Percentiles rank a stretch among this genome's conserved stretches.
Conservation (phyloP, 1,139 yeast species). For the Martiniozyma asiatica region DNA sequence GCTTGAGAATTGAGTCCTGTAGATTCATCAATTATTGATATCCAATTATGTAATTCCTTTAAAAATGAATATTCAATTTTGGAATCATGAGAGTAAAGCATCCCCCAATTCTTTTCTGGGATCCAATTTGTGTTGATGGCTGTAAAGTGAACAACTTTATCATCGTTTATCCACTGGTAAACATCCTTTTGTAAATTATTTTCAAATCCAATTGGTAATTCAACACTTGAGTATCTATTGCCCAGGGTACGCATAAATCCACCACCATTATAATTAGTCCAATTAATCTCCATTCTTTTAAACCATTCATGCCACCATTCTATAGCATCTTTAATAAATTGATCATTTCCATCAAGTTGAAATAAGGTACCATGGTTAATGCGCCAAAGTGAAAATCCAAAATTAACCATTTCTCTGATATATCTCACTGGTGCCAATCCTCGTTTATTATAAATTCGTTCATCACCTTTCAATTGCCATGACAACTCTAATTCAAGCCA, state of each 20-base stretch:
- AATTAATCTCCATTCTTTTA: slow-evolving; percentile 14
- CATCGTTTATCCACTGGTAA: slow-evolving; percentile 7
- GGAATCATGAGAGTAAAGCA: slow-evolving; percentile 14
- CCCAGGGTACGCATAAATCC: slow-evolving; percentile 16
- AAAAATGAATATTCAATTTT: slow-evolving; percentile 17
- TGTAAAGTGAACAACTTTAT: slow-evolving; percentile 13
- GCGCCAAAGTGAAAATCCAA: slow-evolving; percentile 17
- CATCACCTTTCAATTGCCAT: slow-evolving; percentile 6
- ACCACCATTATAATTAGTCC: slow-evolving; percentile 16
- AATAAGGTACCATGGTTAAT: slow-evolving; percentile 17
- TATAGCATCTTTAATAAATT: slow-evolving; percentile 4
- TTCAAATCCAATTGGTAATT: slow-evolving; percentile 19
- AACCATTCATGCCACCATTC: slow-evolving; percentile 23
- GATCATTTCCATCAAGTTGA: slow-evolving; percentile 1
- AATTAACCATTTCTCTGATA: slow-evolving; percentile 11
- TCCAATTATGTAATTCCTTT: no score
- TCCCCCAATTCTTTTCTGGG: slow-evolving; percentile 21
- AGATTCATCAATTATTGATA: no score
- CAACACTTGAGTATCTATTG: slow-evolving; percentile 17
- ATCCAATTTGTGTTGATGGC: slow-evolving; percentile 19
- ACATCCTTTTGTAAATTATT: slow-evolving; percentile 16
- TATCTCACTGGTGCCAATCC: slow-evolving; percentile 22
- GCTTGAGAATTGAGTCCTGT: no score
- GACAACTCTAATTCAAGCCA: slow-evolving; percentile 16
- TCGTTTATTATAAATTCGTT: slow-evolving; percentile 8